Evolutionary conservation across 352 stramenopile species (phyloP).

Genomic region (Globisporangium okanoganense): DNA sequence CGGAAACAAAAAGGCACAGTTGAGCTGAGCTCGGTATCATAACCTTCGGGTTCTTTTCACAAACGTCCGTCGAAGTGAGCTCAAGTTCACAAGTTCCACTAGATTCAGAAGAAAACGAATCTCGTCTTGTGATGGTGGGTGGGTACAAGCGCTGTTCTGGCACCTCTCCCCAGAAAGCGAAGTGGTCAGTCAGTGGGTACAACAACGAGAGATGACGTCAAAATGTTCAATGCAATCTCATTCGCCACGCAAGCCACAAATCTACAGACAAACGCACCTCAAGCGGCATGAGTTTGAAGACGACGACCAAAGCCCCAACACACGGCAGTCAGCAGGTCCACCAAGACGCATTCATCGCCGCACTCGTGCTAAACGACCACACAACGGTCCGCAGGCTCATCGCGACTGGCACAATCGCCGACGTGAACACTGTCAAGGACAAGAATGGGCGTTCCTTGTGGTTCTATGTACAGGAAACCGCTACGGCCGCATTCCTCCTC

Average conservation of each 20-base stretch:
- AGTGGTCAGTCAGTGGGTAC: background rate
- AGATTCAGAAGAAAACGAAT: too few relatives aligned
- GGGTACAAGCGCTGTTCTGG: too few relatives aligned
- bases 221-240: background rate
- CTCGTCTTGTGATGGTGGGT: too few relatives aligned
- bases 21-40: too few relatives aligned
- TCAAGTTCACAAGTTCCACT: too few relatives aligned
- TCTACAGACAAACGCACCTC: background rate
- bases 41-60: too few relatives aligned
- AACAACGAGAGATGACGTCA: background rate
- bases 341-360: background rate
- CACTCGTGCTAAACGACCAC: background rate
- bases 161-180: too few relatives aligned
- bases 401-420: background rate
- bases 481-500: background rate
- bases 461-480: background rate
- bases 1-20: too few relatives aligned
- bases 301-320: too few relatives aligned
- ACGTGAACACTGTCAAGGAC: background rate
- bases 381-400: background rate
- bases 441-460: background rate
- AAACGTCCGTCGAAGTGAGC: too few relatives aligned
- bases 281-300: background rate
- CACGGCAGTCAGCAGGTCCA: too few relatives aligned
- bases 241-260: background rate